These are phyloP conservation scores for Glycine soja DNA, from an alignment of 306 rosid species.

Conservation along the genomic window DNA sequence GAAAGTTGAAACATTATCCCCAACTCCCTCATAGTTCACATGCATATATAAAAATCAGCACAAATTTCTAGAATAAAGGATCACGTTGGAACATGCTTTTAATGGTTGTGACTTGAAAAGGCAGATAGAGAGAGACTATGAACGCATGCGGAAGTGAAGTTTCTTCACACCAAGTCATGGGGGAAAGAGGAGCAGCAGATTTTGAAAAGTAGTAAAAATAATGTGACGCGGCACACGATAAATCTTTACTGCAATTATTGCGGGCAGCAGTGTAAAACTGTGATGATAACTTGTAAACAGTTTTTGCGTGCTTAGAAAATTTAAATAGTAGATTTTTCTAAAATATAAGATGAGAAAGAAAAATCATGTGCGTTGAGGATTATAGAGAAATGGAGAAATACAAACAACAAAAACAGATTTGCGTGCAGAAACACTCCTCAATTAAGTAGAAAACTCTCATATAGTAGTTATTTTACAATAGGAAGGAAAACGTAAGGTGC, in stretches of 20 bases:
- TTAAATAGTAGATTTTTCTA: background rate
- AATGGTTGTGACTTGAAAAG: too few relatives aligned
- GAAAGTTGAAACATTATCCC: too few relatives aligned
- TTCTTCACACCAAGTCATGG: too few relatives aligned
- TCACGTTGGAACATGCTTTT: too few relatives aligned
- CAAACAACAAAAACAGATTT: background rate
- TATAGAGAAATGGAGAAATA: slow-evolving; percentile 16
- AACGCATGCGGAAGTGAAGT: slow-evolving; percentile 18
- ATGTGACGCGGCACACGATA: background rate
- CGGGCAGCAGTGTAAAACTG: background rate
- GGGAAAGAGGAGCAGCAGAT: background rate
- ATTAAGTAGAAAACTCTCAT: slow-evolving; percentile 1
- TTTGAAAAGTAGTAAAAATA: background rate
- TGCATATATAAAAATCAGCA: too few relatives aligned
- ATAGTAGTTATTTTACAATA: background rate
- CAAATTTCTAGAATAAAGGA: too few relatives aligned
- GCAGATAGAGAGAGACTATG: too few relatives aligned
- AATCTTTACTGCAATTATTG: background rate
- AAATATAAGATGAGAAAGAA: background rate
- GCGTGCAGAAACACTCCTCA: slow-evolving; percentile 16
- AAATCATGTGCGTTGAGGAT: background rate
- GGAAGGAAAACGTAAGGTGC: background rate
- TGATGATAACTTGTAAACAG: background rate
- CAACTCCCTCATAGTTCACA: too few relatives aligned
- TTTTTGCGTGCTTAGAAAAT: slow-evolving; percentile 5